Conservation (phyloP, 78 protist genomes). For the Dictyostelium citrinum region DNA sequence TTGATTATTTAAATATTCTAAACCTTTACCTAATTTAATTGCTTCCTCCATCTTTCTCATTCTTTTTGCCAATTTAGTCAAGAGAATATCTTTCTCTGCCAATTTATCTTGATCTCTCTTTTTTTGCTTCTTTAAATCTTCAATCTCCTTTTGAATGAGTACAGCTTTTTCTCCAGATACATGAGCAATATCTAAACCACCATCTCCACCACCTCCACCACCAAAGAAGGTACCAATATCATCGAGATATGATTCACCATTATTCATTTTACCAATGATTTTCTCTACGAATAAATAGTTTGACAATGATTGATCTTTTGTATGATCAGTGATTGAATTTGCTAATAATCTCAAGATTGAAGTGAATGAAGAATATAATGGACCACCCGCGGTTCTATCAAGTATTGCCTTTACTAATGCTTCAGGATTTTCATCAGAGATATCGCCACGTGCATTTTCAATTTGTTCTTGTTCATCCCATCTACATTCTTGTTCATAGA, state of each 20-base stretch:
- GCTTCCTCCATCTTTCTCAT: slow-evolving; percentile 40
- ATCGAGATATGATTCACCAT: not conserved
- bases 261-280: slow-evolving; percentile 18
- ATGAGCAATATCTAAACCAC: slow-evolving; percentile 15
- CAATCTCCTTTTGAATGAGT: slow-evolving; percentile 68
- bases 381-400: slow-evolving; percentile 8
- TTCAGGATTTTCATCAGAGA: slow-evolving; percentile 50
- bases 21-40: slow-evolving; percentile 1
- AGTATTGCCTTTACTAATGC: not conserved
- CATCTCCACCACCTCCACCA: not conserved
- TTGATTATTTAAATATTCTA: not conserved
- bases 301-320: slow-evolving; percentile 5
- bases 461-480: slow-evolving; percentile 74
- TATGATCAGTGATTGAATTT: not conserved
- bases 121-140: slow-evolving; percentile 29
- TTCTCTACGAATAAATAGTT: slow-evolving; percentile 44
- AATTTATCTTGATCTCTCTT: slow-evolving; percentile 38
- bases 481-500: slow-evolving; percentile 55
- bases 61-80: slow-evolving; percentile 50
- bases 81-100: slow-evolving; percentile 41
- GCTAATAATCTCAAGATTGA: slow-evolving; percentile 31
- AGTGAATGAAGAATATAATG: slow-evolving; percentile 16
- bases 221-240: slow-evolving; percentile 21
- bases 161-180: slow-evolving; percentile 71
- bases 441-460: slow-evolving; percentile 50